These are phyloP conservation scores for Hemerocallis citrina DNA, from an alignment of 106 monocot species.

Conservation along the genomic window DNA sequence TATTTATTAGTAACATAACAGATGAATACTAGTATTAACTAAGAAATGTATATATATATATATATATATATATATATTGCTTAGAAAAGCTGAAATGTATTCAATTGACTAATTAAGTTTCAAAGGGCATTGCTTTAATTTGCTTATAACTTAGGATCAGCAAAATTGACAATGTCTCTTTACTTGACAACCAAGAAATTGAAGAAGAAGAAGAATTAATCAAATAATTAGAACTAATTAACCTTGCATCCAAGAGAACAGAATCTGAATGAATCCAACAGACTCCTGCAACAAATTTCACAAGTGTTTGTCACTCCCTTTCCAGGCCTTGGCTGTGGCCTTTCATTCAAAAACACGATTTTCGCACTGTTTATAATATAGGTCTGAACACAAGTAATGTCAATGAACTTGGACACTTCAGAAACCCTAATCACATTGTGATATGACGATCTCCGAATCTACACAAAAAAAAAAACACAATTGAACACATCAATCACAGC, in stretches of 20 bases:
- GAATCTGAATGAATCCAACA: slow-evolving; percentile 84
- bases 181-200: too few relatives aligned
- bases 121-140: neutral
- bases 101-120: neutral
- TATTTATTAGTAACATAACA: neutral
- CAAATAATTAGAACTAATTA: too few relatives aligned
- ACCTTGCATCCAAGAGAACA: slow-evolving; percentile 99
- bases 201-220: neutral
- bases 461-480: neutral
- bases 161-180: neutral
- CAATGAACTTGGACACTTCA: slow-evolving; percentile 92
- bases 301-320: slow-evolving; percentile 96
- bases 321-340: slow-evolving; percentile 91
- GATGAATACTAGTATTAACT: neutral
- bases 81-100: slow-evolving; percentile 3
- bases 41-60: neutral
- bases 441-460: slow-evolving; percentile 94
- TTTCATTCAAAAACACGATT: slow-evolving; percentile 87
- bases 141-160: neutral
- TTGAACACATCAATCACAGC: too few relatives aligned
- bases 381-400: slow-evolving; percentile 84
- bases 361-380: slow-evolving; percentile 98
- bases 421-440: slow-evolving; percentile 96
- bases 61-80: too few relatives aligned
- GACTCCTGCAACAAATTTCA: slow-evolving; percentile 78